phyloP scores from a whole-genome alignment of 2,329 filamentous ascomycete genomes.

The Didymella glomerata region DNA sequence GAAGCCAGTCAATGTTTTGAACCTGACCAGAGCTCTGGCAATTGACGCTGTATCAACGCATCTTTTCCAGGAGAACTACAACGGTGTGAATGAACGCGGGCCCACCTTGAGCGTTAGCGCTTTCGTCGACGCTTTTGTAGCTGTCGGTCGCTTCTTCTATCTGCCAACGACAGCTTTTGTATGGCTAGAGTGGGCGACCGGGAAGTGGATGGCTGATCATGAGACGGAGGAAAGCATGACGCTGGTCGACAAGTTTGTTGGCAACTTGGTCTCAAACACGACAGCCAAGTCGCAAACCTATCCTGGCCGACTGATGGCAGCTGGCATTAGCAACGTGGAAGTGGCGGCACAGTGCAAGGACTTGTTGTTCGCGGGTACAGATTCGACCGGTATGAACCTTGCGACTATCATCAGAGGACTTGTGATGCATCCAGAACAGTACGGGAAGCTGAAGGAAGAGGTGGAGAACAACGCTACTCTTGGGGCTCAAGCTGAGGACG shows the following conservation, averaged over 20 bases:
- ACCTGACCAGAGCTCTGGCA: slow-evolving; percentile 59
- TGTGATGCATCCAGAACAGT: slow-evolving; percentile 30
- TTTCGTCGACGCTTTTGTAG: slow-evolving; percentile 65
- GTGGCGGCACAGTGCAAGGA: slow-evolving; percentile 63
- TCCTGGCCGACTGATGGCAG: slow-evolving; percentile 58
- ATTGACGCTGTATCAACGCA: slow-evolving; percentile 64
- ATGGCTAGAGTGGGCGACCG: slow-evolving; percentile 50
- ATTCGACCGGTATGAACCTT: slow-evolving; percentile 42
- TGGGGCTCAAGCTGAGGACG: slow-evolving; percentile 23
- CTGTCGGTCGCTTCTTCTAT: slow-evolving; percentile 64
- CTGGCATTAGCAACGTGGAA: slow-evolving; percentile 56
- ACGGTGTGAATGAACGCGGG: slow-evolving; percentile 54
- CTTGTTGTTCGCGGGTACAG: slow-evolving; percentile 49
- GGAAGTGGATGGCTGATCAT: slow-evolving; percentile 48
- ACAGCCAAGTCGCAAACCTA: slow-evolving; percentile 54
- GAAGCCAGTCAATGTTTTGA: slow-evolving; percentile 59
- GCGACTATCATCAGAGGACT: slow-evolving; percentile 35
- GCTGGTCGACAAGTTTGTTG: slow-evolving; percentile 56
- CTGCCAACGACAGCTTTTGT: slow-evolving; percentile 56
- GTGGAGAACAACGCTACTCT: slow-evolving; percentile 26
- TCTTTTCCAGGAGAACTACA: slow-evolving; percentile 62
- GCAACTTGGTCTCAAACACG: slow-evolving; percentile 50
- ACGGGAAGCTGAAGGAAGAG: slow-evolving; percentile 33
- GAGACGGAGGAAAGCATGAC: slow-evolving; percentile 48
- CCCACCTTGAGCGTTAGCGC: slow-evolving; percentile 52